phyloP scores from a whole-genome alignment of 495 filamentous ascomycete genomes.

The Endocarpon pusillum region DNA sequence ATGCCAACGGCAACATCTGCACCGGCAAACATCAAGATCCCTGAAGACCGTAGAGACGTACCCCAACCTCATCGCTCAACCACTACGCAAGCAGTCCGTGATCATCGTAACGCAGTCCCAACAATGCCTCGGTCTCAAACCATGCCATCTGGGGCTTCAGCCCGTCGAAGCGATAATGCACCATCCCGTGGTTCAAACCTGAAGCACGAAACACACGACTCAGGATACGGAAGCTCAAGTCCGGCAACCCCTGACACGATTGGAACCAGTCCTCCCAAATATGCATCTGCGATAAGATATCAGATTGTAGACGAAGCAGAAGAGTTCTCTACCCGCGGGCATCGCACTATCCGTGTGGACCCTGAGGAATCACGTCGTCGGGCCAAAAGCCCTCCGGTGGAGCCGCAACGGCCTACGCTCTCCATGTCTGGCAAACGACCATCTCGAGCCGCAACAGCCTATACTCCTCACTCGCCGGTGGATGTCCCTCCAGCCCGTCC shows the following conservation, averaged over 20 bases:
- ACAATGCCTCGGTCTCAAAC: conserved; percentile 18
- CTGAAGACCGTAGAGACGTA: conserved; percentile 20
- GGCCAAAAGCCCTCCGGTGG: too few relatives aligned
- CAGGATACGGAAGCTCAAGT: conserved; percentile 24
- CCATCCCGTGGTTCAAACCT: conserved; percentile 10
- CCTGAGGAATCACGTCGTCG: conserved; percentile 7
- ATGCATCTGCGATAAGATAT: conserved; percentile 18
- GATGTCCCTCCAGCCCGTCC: too few relatives aligned
- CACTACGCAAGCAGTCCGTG: conserved; percentile 11
- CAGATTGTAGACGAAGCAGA: conserved; percentile 15
- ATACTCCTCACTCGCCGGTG: too few relatives aligned
- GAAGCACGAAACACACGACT: conserved; percentile 23
- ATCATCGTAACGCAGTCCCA: conserved; percentile 13
- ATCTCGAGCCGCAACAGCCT: too few relatives aligned
- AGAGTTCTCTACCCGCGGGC: conserved; percentile 1
- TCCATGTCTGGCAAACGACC: too few relatives aligned
- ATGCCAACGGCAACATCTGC: not conserved
- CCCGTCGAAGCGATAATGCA: conserved; percentile 2
- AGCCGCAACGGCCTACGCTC: too few relatives aligned
- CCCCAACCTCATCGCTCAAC: conserved; percentile 15
- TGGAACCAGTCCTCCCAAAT: conserved; percentile 15
- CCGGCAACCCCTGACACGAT: conserved; percentile 24
- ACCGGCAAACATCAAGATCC: conserved; percentile 5
- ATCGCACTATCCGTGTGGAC: conserved; percentile 17
- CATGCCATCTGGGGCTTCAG: conserved; percentile 11